These are phyloP conservation scores for Podaxis sp. DNA, from an alignment of 768 basidiomycete species.

Conservation along the genomic window DNA sequence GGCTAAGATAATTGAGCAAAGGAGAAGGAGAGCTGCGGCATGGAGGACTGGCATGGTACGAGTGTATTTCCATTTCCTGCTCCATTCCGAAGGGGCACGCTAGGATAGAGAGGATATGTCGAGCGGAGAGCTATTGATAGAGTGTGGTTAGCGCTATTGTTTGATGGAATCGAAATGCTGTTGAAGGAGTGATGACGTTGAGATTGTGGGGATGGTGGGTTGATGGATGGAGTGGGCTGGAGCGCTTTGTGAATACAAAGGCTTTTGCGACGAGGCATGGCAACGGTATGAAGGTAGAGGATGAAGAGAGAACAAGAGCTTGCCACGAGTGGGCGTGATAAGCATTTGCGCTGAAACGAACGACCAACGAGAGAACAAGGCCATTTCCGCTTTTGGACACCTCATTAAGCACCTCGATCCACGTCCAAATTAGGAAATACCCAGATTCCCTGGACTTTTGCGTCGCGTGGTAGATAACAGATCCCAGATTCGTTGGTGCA, in stretches of 20 bases:
- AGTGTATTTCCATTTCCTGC: background rate
- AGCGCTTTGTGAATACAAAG: background rate
- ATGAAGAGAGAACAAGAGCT: slow-evolving; percentile 14
- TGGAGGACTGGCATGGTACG: background rate
- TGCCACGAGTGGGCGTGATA: slow-evolving; percentile 9
- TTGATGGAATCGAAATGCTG: background rate
- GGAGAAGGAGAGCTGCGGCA: background rate
- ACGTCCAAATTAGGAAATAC: background rate
- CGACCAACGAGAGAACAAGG: slow-evolving; percentile 29
- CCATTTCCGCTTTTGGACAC: slow-evolving; percentile 19
- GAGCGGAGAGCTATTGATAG: background rate
- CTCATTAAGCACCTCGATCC: slow-evolving; percentile 12
- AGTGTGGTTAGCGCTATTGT: background rate
- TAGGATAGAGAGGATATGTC: background rate
- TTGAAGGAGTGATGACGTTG: background rate
- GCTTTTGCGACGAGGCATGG: background rate
- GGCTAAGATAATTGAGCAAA: background rate
- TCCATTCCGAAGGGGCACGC: background rate
- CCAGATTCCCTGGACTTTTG: background rate
- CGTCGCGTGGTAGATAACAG: background rate
- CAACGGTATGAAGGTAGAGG: slow-evolving; percentile 9
- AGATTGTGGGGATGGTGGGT: background rate
- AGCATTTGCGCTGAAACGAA: slow-evolving; percentile 21
- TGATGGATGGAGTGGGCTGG: background rate
- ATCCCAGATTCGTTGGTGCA: background rate